Percentiles rank a stretch among this genome's conserved stretches.
phyloP scores from a whole-genome alignment of 768 basidiomycete species.

The Hygrocybe coccinea region DNA sequence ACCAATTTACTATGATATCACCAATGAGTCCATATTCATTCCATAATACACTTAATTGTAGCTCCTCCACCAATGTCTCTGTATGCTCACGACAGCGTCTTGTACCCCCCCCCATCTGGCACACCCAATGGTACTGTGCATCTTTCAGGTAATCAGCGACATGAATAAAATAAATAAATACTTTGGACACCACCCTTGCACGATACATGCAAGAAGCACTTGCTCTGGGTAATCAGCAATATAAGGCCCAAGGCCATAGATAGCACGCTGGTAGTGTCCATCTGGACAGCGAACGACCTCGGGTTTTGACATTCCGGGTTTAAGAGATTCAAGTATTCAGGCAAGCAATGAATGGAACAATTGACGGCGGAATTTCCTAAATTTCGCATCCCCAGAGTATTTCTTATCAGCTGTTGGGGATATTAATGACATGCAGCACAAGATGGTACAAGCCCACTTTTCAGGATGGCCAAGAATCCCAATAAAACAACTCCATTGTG shows the following conservation, averaged over 20 bases:
- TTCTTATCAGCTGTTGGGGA: slow-evolving; percentile 11
- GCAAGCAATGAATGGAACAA: slow-evolving; percentile 23
- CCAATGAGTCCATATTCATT: slow-evolving; percentile 29
- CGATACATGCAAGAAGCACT: slow-evolving; percentile 18
- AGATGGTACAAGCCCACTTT: slow-evolving; percentile 20
- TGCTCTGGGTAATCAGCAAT: slow-evolving; percentile 30
- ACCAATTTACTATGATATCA: slow-evolving; percentile 28
- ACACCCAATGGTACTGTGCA: not conserved
- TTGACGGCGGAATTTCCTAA: slow-evolving; percentile 21
- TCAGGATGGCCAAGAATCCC: slow-evolving; percentile 34
- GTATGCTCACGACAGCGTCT: not conserved
- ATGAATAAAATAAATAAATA: slow-evolving; percentile 9
- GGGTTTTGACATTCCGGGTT: slow-evolving; percentile 22
- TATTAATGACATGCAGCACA: not conserved
- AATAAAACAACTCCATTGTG: slow-evolving; percentile 25
- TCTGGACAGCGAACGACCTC: slow-evolving; percentile 24
- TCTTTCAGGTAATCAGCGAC: too few relatives aligned
- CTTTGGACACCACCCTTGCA: slow-evolving; percentile 27
- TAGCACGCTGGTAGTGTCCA: slow-evolving; percentile 21
- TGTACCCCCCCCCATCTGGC: too few relatives aligned
- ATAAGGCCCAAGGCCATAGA: slow-evolving; percentile 25
- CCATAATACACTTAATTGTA: slow-evolving; percentile 23
- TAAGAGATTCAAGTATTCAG: slow-evolving; percentile 15
- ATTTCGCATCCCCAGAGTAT: slow-evolving; percentile 8
- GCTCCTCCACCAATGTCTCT: not conserved